Evolutionary conservation across 1,139 yeast genomes (phyloP), one percentile per base, ranked within the genome.

Genomic region (Scheffersomyces illinoinensis): DNA sequence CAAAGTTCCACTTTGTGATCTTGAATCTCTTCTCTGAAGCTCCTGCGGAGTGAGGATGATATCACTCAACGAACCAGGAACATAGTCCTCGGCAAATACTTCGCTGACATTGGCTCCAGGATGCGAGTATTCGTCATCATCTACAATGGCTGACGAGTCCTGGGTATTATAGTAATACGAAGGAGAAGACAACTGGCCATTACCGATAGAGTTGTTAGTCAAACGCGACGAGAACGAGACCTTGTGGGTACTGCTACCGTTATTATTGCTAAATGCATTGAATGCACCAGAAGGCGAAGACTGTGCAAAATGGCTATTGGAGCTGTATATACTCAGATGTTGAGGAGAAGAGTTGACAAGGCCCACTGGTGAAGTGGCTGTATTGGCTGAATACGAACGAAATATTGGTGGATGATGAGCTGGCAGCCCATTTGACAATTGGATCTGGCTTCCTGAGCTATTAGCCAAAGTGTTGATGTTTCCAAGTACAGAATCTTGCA

Each of bases 11-110:
- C 81, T 76, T 61, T 81, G 84, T 8, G 84, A 82, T 56, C 90
- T 76, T 6, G 92, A 87, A 61, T 84, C 88, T 54, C 96, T 79
- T 60, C 96, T 76, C 61, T 76, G 75, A 39, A 89, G 75, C 69
- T 91, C 96, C 65, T 88, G 91, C 0, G 96, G 96, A 0, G 97
- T 91, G 54, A 91, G 76, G 23, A 81, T 77, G 57, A 90, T 76
- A 65, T 90, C 96, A 20, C 87, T 84, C 52, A 91, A 75, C 24
- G 92, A 84, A 1, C 88, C 87, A 2, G 97, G 97, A 2, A 91
- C 91, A 66, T 85, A 89, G 68, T 90, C 96, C 63, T 90, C 93
- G 60, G 83, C 89, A 66, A 79, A 83, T 20, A 81, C 69, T 20
- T 66, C 72, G 43, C 66, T 69, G n/a, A 66, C 71, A n/a, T 53